Base-by-base conservation (phyloP, 208 protist genomes). In the Leishmania arabica region DNA sequence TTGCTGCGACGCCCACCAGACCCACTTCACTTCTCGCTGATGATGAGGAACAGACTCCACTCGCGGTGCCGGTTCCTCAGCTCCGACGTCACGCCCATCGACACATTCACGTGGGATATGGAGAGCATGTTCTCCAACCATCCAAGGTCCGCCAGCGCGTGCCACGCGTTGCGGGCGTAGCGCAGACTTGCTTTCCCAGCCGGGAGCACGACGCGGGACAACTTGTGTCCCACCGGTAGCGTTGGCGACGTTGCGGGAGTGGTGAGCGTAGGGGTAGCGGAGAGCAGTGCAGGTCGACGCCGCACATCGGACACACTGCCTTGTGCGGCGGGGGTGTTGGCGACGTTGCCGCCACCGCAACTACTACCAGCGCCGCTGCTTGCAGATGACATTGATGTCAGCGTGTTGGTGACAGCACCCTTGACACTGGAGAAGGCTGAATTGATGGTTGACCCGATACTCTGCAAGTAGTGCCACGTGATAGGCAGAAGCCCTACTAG, bases 81-180 rank as follows among this genome's bases (percentile, higher is more conserved):
- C 31, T 80, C 70, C 51, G 78, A 56, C 27, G 84, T 84, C 40
- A 93, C 62, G 42, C 92, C 92, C 49, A 89, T 66, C 24, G 89
- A 91, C 37, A 96, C 78, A 64, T 94, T 90, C 79, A 94, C 81
- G 56, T 86, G 82, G 37, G 89, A 86, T 42, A 80, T 82, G 19
- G 82, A 66, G 31, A 92, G 75, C 70, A 85, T 37, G 54, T 74
- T 47, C 53, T 89, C 82, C 24, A 90, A 64, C 83, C 86, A 90
- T 49, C 80, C 81, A 40, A 87, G 49, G 37, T 84, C 81, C n/a
- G 62, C 40, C 17, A 80, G 51, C 1, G 51, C 58, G 34, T 77
- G 74, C 68, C 78, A 84, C 31, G 78, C 60, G 21, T 68, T 42
- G 47, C 72, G 53, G 47, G 78, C 53, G 72, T 78, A 78, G 40